These are phyloP conservation scores for Candida ortonii DNA, from an alignment of 805 yeast genomes.

Conservation along the genomic window DNA sequence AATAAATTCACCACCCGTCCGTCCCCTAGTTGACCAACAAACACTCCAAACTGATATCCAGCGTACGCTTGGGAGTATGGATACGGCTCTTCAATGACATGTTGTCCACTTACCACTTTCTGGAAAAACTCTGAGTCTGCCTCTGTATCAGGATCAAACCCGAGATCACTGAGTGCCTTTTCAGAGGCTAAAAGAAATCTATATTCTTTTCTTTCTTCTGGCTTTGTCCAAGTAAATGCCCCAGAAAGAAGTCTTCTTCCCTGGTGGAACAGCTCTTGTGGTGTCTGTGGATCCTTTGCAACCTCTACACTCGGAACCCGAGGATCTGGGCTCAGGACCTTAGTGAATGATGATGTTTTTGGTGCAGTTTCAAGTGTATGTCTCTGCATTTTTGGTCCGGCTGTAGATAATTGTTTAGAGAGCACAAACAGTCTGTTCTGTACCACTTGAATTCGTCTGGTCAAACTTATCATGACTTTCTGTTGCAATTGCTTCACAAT, in stretches of 20 bases:
- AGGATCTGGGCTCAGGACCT: slow-evolving; percentile 29
- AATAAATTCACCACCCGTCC: slow-evolving; percentile 87
- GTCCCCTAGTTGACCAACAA: slow-evolving; percentile 97
- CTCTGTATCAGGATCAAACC: slow-evolving; percentile 44
- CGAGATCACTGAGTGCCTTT: slow-evolving; percentile 60
- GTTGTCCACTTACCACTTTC: slow-evolving; percentile 59
- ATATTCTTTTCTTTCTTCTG: slow-evolving; percentile 56
- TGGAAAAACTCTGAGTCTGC: slow-evolving; percentile 34
- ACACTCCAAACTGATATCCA: slow-evolving; percentile 93
- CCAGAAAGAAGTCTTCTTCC: slow-evolving; percentile 59
- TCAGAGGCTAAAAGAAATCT: slow-evolving; percentile 56
- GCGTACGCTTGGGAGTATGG: slow-evolving; percentile 94
- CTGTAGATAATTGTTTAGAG: slow-evolving; percentile 10
- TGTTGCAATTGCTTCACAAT: too few species aligned
- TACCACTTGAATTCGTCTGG: too few species aligned
- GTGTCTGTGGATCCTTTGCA: slow-evolving; percentile 27
- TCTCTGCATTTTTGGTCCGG: slow-evolving; percentile 2
- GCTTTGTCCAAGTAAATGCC: slow-evolving; percentile 69
- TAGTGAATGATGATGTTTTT: slow-evolving; percentile 31
- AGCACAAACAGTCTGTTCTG: slow-evolving; percentile 12
- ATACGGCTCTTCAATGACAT: slow-evolving; percentile 40
- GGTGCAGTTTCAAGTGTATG: slow-evolving; percentile 23
- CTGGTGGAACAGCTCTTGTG: slow-evolving; percentile 40
- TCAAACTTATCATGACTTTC: too few species aligned
- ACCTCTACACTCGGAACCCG: slow-evolving; percentile 26